Evolutionary conservation across 2,329 filamentous ascomycete species (phyloP), one percentile per base, ranked within the genome.

Genomic region (Fonsecaea erecta): DNA sequence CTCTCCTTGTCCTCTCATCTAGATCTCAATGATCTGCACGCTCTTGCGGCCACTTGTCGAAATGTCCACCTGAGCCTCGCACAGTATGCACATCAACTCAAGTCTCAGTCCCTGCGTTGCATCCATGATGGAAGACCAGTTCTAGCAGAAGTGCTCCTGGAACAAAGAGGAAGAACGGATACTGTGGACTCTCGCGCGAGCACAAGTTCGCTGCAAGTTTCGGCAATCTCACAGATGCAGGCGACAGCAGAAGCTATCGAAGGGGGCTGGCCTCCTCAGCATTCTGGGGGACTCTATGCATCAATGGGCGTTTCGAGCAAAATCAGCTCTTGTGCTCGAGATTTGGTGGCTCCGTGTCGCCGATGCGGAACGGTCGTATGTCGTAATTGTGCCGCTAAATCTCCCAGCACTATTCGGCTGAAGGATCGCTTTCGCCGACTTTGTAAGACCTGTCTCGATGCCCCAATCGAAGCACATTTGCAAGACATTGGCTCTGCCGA

Each of bases 381-480:
- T 77, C 86, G 94, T 78, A 98, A 98, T 72, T 98, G 94, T 77
- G 89, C 89, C 5, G 90, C 92, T 73, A 97, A 97, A 77, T 88
- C 90, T 0, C 92, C 92, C 0, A 86, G 89, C 2, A 82, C 84
- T 1, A 81, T 84, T 34, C 83, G 87, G 24, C 83, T 96, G 40
- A 88, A 86, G 48, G 86, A 89, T 67, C 88, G 94, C 43, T 90
- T 96, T 75, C 90, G 94, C 56, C 86, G 94, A 24, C 84, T 97
- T 2, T 97, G 94, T 75, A 83, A 83, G 7, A 84, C 87, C 9
- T 97, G 94, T 75, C 84, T 87, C 32, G 88, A 87, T 67, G 88
- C 88, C 1, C 91, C 93, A 0, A 81, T 97, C 24, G 79, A 84
- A 12, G 9, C 83, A 89, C 16, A 76, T 75, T 61, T 71, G 71